phyloP scores from a whole-genome alignment of 352 stramenopile genomes.

The Hyaloperonospora arabidopsidis region DNA sequence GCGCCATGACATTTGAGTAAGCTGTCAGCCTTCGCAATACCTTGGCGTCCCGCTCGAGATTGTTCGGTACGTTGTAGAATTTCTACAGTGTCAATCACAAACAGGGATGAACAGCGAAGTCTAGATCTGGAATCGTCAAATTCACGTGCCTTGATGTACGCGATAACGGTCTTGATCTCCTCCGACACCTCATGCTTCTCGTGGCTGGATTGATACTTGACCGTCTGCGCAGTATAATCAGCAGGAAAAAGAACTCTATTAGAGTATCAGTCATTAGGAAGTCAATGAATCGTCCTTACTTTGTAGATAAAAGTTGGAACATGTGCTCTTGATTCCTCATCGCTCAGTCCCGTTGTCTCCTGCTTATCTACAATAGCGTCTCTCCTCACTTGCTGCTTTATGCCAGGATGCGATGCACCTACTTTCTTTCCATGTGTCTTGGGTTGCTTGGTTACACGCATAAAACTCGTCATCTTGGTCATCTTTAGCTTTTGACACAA shows the following conservation, averaged over 20 bases:
- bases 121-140: not conserved
- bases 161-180: conserved; percentile 30
- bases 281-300: conserved; percentile 8
- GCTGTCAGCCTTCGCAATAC: conserved; percentile 8
- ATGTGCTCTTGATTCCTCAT: conserved; percentile 28
- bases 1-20: not conserved
- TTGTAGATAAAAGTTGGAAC: conserved; percentile 57
- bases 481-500: conserved; percentile 18
- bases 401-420: conserved; percentile 8
- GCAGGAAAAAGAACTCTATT: not conserved
- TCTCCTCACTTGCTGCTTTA: conserved; percentile 10
- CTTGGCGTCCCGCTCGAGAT: conserved; percentile 46
- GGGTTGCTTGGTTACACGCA: conserved; percentile 59
- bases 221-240: conserved; percentile 20
- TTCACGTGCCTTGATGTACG: conserved; percentile 40
- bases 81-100: conserved; percentile 17
- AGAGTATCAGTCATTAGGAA: not conserved
- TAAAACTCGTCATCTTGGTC: conserved; percentile 61
- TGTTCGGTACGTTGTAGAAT: conserved; percentile 35
- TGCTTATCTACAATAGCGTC: conserved; percentile 7
- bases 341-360: conserved; percentile 3
- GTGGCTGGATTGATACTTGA: conserved; percentile 48
- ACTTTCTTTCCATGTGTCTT: conserved; percentile 28
- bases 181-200: conserved; percentile 28
- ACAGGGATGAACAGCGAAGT: not conserved